These are phyloP conservation scores for Penicillium sp. DNA, from an alignment of 2,329 filamentous ascomycete genomes.

Conservation along the genomic window DNA sequence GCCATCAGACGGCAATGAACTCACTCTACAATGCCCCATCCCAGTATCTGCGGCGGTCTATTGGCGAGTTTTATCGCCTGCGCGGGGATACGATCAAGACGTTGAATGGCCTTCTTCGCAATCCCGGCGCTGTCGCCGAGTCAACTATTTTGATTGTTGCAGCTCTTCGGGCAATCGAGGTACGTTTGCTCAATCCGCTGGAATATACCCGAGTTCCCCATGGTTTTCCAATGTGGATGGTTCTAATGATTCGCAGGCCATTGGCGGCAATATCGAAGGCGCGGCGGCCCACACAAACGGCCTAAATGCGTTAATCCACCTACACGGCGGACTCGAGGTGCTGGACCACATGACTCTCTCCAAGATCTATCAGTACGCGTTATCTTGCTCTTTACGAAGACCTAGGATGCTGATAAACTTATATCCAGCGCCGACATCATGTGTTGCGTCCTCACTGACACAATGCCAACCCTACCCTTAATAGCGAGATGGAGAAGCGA, in stretches of 20 bases:
- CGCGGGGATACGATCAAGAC: slow-evolving; percentile 4
- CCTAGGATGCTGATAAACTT: too few relatives aligned
- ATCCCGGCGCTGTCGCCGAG: not conserved
- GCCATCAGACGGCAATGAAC: slow-evolving; percentile 7
- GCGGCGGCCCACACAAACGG: not conserved
- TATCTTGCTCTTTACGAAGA: too few relatives aligned
- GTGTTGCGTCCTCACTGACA: not conserved
- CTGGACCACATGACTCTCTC: not conserved
- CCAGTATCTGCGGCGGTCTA: not conserved
- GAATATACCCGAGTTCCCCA: too few relatives aligned
- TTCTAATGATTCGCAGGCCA: not conserved
- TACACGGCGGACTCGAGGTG: not conserved
- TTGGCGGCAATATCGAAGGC: not conserved
- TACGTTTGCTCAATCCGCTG: not conserved
- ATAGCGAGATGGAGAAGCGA: not conserved
- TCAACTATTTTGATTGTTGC: slow-evolving; percentile 3
- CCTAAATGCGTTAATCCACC: not conserved
- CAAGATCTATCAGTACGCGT: not conserved
- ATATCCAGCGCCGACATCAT: not conserved
- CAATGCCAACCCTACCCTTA: not conserved
- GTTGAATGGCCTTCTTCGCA: not conserved
- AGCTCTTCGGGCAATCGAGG: slow-evolving; percentile 4
- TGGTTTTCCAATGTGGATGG: too few relatives aligned
- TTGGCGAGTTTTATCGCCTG: not conserved
- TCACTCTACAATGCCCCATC: not conserved